Conservation (phyloP, 306 rosid genomes). For the Dryas drummondii region DNA sequence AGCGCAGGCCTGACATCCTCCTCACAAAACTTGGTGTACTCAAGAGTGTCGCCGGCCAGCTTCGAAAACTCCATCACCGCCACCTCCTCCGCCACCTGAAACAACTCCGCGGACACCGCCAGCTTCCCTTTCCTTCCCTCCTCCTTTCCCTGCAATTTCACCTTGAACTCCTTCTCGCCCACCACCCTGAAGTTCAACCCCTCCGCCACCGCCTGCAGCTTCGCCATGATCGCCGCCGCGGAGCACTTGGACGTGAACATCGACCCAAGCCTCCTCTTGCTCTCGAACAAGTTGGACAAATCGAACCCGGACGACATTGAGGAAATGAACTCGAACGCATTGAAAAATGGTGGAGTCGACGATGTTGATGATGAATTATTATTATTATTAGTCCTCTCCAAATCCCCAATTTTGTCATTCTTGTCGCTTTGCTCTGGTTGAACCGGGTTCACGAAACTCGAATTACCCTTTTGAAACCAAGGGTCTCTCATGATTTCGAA, state of each 20-base stretch:
- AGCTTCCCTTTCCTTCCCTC: conserved; percentile 82
- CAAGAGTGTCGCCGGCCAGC: conserved; percentile 64
- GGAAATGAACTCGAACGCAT: conserved; percentile 77
- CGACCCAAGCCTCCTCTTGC: conserved; percentile 46
- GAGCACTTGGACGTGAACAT: conserved; percentile 67
- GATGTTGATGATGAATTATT: no score
- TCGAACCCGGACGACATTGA: conserved; percentile 75
- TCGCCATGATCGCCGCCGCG: conserved; percentile 45
- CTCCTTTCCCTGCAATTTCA: conserved; percentile 49
- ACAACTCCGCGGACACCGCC: conserved; percentile 55
- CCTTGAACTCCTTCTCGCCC: conserved; percentile 51
- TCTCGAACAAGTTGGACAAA: conserved; percentile 70
- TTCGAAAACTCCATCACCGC: conserved; percentile 65
- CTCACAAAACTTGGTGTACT: conserved; percentile 67
- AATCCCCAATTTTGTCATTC: conserved; percentile 20
- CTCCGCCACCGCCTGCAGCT: conserved; percentile 47
- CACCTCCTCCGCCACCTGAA: conserved; percentile 73
- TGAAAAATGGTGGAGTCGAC: conserved; percentile 61
- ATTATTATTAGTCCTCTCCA: not conserved
- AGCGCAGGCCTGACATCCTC: conserved; percentile 73
- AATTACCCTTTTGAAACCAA: conserved; percentile 61
- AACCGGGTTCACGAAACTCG: conserved; percentile 2
- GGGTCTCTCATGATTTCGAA: conserved; percentile 47
- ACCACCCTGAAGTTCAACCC: conserved; percentile 46
- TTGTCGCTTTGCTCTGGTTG: conserved; percentile 1